Percentiles rank a stretch among this genome's conserved stretches.
Evolutionary conservation across 2,329 filamentous ascomycete species (phyloP).

Genomic region (Coleophoma crateriformis): DNA sequence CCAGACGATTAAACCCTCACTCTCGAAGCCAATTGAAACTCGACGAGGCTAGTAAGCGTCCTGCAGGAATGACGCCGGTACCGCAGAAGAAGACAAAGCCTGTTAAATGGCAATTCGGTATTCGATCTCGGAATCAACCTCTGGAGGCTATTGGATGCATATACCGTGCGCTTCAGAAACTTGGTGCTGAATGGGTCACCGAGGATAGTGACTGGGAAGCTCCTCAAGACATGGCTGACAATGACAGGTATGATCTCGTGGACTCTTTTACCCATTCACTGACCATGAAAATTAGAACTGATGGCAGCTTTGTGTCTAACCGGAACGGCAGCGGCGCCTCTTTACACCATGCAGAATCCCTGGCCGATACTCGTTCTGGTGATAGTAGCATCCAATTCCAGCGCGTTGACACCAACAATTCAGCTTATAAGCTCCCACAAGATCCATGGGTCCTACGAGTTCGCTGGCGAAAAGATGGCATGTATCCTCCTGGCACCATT

Average conservation of each 20-base stretch:
- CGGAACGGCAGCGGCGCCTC: conserved; percentile 30
- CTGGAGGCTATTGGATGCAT: conserved; percentile 94
- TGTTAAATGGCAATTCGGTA: conserved; percentile 97
- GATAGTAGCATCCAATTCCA: conserved; percentile 21
- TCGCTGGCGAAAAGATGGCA: conserved; percentile 79
- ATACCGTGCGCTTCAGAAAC: conserved; percentile 82
- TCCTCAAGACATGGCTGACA: conserved; percentile 30
- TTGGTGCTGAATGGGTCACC: conserved; percentile 82
- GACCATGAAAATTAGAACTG: conserved; percentile 18
- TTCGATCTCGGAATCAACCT: conserved; percentile 87
- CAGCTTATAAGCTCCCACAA: conserved; percentile 74
- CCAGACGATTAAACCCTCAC: conserved; percentile 79
- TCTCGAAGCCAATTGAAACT: conserved; percentile 65
- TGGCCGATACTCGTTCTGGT: conserved; percentile 22
- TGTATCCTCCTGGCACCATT: conserved; percentile 46
- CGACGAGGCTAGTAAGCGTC: conserved; percentile 56
- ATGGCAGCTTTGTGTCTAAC: conserved; percentile 33
- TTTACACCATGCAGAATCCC: conserved; percentile 30
- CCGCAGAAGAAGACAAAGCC: conserved; percentile 69
- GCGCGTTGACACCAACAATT: conserved; percentile 45
- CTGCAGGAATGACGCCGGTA: conserved; percentile 58
- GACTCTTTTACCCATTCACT: conserved; percentile 3
- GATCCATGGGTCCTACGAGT: conserved; percentile 95
- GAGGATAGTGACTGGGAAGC: conserved; percentile 45
- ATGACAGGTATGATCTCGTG: conserved; percentile 29